Percentiles rank a stretch among this genome's conserved stretches.
phyloP scores from a whole-genome alignment of 768 basidiomycete species.

The Agaricus sinodeliciosus region DNA sequence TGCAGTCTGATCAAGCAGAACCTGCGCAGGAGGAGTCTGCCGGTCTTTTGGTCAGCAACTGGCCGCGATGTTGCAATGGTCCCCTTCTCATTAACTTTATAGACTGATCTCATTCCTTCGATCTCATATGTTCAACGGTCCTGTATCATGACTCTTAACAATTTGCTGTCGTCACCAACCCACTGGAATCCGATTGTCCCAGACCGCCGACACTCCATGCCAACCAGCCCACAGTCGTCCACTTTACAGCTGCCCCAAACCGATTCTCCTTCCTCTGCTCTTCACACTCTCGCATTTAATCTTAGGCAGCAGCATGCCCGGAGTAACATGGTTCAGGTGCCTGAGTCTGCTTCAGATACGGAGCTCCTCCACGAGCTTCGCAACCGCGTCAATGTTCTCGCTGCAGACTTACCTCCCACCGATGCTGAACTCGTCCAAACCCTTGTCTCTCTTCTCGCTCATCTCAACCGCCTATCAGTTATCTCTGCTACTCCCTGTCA shows the following conservation, averaged over 20 bases:
- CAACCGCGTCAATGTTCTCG: slow-evolving; percentile 42
- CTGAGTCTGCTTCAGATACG: slow-evolving; percentile 33
- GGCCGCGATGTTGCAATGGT: slow-evolving; percentile 5
- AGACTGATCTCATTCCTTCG: slow-evolving; percentile 66
- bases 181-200: slow-evolving; percentile 52
- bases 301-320: slow-evolving; percentile 43
- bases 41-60: slow-evolving; percentile 18
- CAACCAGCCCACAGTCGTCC: slow-evolving; percentile 32
- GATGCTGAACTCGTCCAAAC: slow-evolving; percentile 63
- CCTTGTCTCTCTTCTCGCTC: slow-evolving; percentile 61
- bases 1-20: slow-evolving; percentile 4
- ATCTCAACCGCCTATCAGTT: slow-evolving; percentile 58
- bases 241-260: slow-evolving; percentile 21
- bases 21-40: slow-evolving; percentile 4
- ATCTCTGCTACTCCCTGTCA: slow-evolving; percentile 24
- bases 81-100: slow-evolving; percentile 5
- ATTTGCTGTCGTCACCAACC: slow-evolving; percentile 49
- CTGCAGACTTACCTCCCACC: slow-evolving; percentile 31
- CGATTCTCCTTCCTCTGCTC: slow-evolving; percentile 40
- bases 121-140: slow-evolving; percentile 67
- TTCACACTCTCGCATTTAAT: slow-evolving; percentile 57
- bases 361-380: slow-evolving; percentile 57
- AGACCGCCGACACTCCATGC: slow-evolving; percentile 56
- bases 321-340: slow-evolving; percentile 42
- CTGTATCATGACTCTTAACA: slow-evolving; percentile 68